Conservation (phyloP, 805 yeast species). For the Yarrowia sp. region DNA sequence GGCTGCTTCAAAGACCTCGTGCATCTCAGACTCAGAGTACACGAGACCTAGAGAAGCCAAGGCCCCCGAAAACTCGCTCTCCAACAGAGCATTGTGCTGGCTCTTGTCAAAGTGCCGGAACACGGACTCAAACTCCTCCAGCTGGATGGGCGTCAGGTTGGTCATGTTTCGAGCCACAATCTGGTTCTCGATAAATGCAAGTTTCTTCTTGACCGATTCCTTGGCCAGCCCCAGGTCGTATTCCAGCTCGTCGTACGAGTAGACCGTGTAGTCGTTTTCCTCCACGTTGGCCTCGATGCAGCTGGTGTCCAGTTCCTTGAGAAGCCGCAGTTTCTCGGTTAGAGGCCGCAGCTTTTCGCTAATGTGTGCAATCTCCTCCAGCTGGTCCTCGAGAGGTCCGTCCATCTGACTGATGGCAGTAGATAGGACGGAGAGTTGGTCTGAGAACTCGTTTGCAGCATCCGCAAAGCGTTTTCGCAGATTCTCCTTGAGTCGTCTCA, state of each 20-base stretch:
- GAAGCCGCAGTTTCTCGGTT: constrained; percentile 46
- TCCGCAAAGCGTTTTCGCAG: constrained; percentile 49
- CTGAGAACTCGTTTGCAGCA: constrained; percentile 49
- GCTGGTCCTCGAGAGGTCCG: constrained; percentile 53
- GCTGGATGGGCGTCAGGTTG: constrained; percentile 51
- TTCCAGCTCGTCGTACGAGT: constrained; percentile 52
- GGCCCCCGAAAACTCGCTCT: constrained; percentile 55
- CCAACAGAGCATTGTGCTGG: constrained; percentile 52
- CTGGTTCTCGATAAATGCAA: constrained; percentile 55
- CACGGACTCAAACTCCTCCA: constrained; percentile 55
- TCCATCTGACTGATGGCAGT: constrained; percentile 46
- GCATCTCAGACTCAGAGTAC: constrained; percentile 50
- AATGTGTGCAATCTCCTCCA: constrained; percentile 50
- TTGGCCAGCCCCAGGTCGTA: constrained; percentile 52
- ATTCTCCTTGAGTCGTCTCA: constrained; percentile 49
- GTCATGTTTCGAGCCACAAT: constrained; percentile 51
- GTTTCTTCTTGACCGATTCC: constrained; percentile 52
- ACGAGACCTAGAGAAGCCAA: constrained; percentile 54
- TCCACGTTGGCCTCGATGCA: constrained; percentile 52
- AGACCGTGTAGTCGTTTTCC: constrained; percentile 52
- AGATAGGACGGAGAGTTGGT: constrained; percentile 46
- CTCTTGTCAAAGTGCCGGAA: constrained; percentile 55
- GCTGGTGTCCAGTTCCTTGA: constrained; percentile 46
- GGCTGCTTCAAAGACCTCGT: constrained; percentile 51
- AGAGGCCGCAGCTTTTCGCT: constrained; percentile 52